Evolutionary conservation across 1,139 yeast species (phyloP), one percentile per base, ranked within the genome.

Genomic region (Hansenula sp.): DNA sequence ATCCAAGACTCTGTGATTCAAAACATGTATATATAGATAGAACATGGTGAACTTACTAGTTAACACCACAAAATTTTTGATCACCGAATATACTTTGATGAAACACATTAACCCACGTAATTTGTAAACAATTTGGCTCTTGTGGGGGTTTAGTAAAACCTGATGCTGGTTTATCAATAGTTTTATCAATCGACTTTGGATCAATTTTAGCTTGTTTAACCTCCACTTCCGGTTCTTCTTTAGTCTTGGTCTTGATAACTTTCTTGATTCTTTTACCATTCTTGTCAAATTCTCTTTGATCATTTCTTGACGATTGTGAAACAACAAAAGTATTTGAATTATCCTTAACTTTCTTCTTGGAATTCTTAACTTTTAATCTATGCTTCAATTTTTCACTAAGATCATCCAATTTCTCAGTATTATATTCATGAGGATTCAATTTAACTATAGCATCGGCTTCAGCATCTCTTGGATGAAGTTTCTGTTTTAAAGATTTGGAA

Each of bases 81-180:
- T 67, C 70, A 0, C 79, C 79, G 55, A 74, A 74, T 18, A 74
- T 62, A 42, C 76, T 68, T 44, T 73, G 74, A 48, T 69, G 76
- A 52, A 75, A 70, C 1, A 74, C 69, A 47, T 69, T 74, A 44
- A 58, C 70, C 79, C 79, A 75, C 1, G 77, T 74, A 13, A 74
- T 68, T n/a, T 67, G 67, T 42, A 68, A 72, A 58, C 79, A 75
- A 34, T 61, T 50, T 34, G 39, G 11, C 30, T 29, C 27, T 13
- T 38, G 8, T 35, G 33, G n/a, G n/a, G n/a, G n/a, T n/a, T n/a
- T n/a, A n/a, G n/a, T n/a, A n/a, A n/a, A n/a, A n/a, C n/a, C n/a
- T 21, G 25, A 21, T 6, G 25, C 5, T 21, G 25, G 25, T 6
- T 21, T 21, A 21, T 21, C 25, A 21, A 21, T 9, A 21, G 25